A percentile compares a stretch with the other conserved stretches of the same genome.
phyloP scores from a whole-genome alignment of 805 yeast species.

The Candida hungchunana region DNA sequence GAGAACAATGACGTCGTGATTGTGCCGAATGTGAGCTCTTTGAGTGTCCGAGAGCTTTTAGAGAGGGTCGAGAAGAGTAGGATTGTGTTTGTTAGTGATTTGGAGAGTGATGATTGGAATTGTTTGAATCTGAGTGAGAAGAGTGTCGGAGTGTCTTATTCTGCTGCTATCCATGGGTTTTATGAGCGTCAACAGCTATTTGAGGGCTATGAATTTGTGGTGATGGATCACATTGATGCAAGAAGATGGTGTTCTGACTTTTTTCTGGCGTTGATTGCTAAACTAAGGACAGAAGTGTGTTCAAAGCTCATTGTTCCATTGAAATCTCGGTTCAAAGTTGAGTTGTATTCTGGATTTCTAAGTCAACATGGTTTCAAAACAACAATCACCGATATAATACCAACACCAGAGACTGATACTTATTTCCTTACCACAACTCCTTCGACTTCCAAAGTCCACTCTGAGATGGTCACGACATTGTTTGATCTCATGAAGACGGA shows the following conservation, averaged over 20 bases:
- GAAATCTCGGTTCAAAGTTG: conserved; percentile 3
- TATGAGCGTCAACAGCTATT: neutral
- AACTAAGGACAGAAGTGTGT: neutral
- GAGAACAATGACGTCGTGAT: neutral
- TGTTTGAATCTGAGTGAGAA: neutral
- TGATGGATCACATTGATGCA: conserved; percentile 12
- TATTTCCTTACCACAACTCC: conserved; percentile 5
- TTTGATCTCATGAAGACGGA: conserved; percentile 3
- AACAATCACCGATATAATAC: conserved; percentile 1
- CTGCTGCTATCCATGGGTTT: neutral
- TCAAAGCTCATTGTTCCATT: conserved; percentile 8
- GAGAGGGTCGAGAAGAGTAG: neutral
- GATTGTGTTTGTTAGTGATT: neutral
- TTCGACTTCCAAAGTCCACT: neutral
- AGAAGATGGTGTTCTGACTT: conserved; percentile 9
- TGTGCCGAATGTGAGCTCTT: neutral
- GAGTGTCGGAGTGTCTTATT: neutral
- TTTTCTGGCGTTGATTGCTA: conserved; percentile 7
- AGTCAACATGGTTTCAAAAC: neutral
- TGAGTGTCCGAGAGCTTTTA: neutral
- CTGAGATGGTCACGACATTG: conserved; percentile 4
- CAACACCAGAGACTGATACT: conserved; percentile 3
- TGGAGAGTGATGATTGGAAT: neutral
- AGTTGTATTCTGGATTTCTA: conserved; percentile 2
- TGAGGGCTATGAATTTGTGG: conserved; percentile 6